A percentile compares a stretch with the other conserved stretches of the same genome.
Evolutionary conservation across 2,329 filamentous ascomycete species (phyloP).

Genomic region (Pestalotiopsis sp.): DNA sequence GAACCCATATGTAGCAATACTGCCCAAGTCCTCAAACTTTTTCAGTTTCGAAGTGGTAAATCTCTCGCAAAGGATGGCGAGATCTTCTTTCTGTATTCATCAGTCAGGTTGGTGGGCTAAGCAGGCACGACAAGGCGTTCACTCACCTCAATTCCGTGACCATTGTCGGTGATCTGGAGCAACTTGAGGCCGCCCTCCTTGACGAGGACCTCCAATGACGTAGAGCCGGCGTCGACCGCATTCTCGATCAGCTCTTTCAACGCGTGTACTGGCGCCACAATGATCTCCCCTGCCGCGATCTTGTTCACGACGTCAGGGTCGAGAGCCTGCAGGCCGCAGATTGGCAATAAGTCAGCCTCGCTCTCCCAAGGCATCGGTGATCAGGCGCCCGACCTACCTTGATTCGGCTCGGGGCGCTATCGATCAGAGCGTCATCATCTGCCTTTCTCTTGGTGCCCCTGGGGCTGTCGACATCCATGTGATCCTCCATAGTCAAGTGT

Average conservation of each 20-base stretch:
- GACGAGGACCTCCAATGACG: slow-evolving; percentile 83
- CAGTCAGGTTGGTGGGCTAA: not conserved
- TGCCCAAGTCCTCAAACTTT: slow-evolving; percentile 86
- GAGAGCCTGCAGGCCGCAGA: slow-evolving; percentile 62
- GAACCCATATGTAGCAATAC: slow-evolving; percentile 96
- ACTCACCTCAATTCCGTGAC: slow-evolving; percentile 87
- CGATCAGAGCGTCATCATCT: slow-evolving; percentile 34
- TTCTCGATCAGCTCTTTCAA: slow-evolving; percentile 97
- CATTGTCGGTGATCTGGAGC: slow-evolving; percentile 96
- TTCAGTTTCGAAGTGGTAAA: slow-evolving; percentile 98
- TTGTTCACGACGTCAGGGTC: slow-evolving; percentile 96
- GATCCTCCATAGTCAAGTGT: slow-evolving; percentile 29
- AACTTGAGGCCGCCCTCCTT: slow-evolving; percentile 96
- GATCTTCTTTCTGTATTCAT: slow-evolving; percentile 73
- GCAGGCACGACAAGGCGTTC: not conserved
- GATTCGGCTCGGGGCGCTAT: slow-evolving; percentile 42
- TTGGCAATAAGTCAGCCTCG: not conserved
- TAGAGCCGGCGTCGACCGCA: slow-evolving; percentile 94
- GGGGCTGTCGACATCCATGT: slow-evolving; percentile 46
- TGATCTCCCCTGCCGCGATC: slow-evolving; percentile 97
- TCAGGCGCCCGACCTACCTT: slow-evolving; percentile 38
- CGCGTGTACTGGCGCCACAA: slow-evolving; percentile 93
- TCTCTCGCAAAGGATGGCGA: slow-evolving; percentile 89
- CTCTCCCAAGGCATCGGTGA: too few species aligned
- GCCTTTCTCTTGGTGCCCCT: slow-evolving; percentile 54